A percentile compares a stretch with the other conserved stretches of the same genome.
Conservation (phyloP, 2,329 filamentous ascomycete species). For the Fonsecaea monophora region DNA sequence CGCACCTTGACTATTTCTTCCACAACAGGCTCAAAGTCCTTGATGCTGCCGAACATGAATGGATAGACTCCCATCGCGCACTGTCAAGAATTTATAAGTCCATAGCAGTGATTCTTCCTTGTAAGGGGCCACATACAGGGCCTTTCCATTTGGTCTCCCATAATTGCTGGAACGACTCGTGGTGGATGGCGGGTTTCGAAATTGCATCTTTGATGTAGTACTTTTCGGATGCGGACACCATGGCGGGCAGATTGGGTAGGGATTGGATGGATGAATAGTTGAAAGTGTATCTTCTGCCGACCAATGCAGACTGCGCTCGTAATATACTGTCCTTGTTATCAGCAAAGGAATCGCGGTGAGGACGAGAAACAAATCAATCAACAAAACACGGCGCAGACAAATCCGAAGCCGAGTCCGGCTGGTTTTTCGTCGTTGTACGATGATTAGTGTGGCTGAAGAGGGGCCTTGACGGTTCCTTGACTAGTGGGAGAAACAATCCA, state of each 20-base stretch:
- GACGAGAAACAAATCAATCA: slow-evolving; percentile 12
- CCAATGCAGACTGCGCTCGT: neutral
- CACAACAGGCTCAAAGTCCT: slow-evolving; percentile 75
- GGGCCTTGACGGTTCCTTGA: neutral
- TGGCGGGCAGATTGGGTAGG: slow-evolving; percentile 14
- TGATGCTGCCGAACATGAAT: slow-evolving; percentile 74
- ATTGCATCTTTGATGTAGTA: slow-evolving; percentile 55
- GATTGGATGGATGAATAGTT: neutral
- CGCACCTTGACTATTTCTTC: slow-evolving; percentile 64
- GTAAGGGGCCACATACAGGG: slow-evolving; percentile 56
- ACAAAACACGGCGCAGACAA: slow-evolving; percentile 9
- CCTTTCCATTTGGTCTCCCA: slow-evolving; percentile 81
- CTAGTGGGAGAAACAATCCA: neutral
- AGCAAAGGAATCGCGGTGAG: slow-evolving; percentile 18
- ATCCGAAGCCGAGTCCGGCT: slow-evolving; percentile 19
- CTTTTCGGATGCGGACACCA: slow-evolving; percentile 37
- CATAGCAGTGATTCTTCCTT: neutral
- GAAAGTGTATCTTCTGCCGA: neutral
- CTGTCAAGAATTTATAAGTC: slow-evolving; percentile 41
- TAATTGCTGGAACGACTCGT: slow-evolving; percentile 65
- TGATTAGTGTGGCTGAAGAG: slow-evolving; percentile 3
- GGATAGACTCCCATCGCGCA: slow-evolving; percentile 71
- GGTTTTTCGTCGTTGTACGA: slow-evolving; percentile 19
- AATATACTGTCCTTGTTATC: neutral
- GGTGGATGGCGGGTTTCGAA: slow-evolving; percentile 60